Base-by-base conservation (phyloP, 768 basidiomycete species). In the Suillus cothurnatus region DNA sequence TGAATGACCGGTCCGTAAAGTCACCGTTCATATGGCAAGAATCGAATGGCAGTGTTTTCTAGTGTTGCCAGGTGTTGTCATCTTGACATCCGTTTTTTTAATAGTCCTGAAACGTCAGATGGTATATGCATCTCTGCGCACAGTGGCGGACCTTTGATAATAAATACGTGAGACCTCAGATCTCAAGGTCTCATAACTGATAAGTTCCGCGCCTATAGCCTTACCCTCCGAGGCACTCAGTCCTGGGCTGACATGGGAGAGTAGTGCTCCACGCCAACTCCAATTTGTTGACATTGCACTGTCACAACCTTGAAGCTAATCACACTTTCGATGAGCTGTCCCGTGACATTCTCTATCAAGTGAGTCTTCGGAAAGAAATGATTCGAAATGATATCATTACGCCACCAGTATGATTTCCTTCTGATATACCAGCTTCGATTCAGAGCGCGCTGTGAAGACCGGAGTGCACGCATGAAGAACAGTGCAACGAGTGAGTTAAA, bases 1-100 rank as follows among this genome's bases (percentile, higher is more conserved):
- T 55, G 53, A 55, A 55, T 32, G 31, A 32, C 53, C 53, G 53
- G 53, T n/a, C 53, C 53, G 53, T 55, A n/a, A 55, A 55, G 2
- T 55, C 31, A 52, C 50, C 50, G 50, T 9, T 28, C 50, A 52
- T 52, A 19, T 28, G 28, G 26, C 26, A 28, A 28, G 28, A 17
- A 52, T 28, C 28, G 17, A 1, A 32, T n/a, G 53, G 31, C 53
- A 14, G 31, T 55, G 31, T 55, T 32, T 19, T 6, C 28, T 21
- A 21, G 17, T 32, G 49, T 50, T 52, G 50, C 50, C 28, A 52
- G 31, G 21, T 55, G 52, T 32, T 32, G 31, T 21, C 52, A 32
- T 19, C 19, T 21, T 32, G 21, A 32, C 53, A 21, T 12, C 31
- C 21, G 8, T 21, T 32, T 52, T 55, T 55, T n/a, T 7, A 12